Conservation (phyloP, 306 rosid genomes). For the Trichosanthes cucumerina region DNA sequence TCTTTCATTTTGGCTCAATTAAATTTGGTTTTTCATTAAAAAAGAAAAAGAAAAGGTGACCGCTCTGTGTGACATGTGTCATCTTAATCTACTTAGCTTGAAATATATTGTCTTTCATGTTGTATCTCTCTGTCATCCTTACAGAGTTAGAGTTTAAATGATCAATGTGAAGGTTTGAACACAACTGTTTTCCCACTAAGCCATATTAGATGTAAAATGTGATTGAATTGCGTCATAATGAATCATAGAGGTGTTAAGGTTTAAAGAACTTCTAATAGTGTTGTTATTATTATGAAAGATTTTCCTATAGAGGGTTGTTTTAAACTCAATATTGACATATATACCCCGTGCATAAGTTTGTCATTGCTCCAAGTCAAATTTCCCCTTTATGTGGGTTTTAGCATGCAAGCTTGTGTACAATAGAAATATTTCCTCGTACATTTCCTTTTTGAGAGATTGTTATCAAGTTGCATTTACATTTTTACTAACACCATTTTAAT, state of each 20-base stretch:
- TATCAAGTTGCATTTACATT: background rate
- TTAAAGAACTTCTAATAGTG: background rate
- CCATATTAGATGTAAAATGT: background rate
- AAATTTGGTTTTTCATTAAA: background rate
- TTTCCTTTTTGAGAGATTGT: background rate
- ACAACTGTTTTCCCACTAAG: background rate
- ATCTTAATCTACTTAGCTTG: background rate
- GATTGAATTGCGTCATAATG: background rate
- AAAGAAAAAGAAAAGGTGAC: background rate
- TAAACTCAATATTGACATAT: background rate
- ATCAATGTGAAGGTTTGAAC: background rate
- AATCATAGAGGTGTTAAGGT: background rate
- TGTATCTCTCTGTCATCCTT: background rate
- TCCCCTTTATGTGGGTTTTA: background rate
- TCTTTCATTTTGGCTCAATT: background rate
- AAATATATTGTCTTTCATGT: background rate
- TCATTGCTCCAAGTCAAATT: background rate
- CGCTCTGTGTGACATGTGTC: background rate
- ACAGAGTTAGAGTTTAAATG: background rate
- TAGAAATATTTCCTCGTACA: background rate
- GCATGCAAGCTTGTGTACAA: background rate
- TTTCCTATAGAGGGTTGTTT: background rate
- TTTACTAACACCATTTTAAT: slow-evolving; percentile 4
- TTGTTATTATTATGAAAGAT: background rate
- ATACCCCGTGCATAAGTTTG: background rate